phyloP scores from a whole-genome alignment of 352 stramenopile species.

The Phytophthora megakarya region DNA sequence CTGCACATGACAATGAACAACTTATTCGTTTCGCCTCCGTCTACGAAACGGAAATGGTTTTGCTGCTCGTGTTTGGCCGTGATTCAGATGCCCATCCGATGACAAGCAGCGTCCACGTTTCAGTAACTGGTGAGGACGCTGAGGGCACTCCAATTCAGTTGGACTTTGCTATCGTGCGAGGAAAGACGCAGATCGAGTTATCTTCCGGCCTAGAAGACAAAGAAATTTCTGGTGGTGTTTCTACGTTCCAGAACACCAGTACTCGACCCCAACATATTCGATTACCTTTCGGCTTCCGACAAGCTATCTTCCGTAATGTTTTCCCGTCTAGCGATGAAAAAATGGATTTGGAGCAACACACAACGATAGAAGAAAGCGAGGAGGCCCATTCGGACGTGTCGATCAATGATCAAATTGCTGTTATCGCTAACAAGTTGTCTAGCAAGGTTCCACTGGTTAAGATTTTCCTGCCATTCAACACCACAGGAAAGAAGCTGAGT shows the following conservation, averaged over 20 bases:
- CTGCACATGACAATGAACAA: conserved; percentile 67
- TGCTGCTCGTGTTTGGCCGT: conserved; percentile 82
- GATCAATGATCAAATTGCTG: conserved; percentile 1
- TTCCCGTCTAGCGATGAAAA: conserved; percentile 16
- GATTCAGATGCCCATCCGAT: conserved; percentile 60
- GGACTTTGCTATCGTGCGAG: conserved; percentile 66
- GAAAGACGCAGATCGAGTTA: conserved; percentile 41
- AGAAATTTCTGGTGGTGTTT: conserved; percentile 44
- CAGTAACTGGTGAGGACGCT: conserved; percentile 48
- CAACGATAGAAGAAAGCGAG: background rate
- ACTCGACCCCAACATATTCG: conserved; percentile 61
- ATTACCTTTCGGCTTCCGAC: conserved; percentile 68
- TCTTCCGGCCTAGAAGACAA: conserved; percentile 6
- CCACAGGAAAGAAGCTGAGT: conserved; percentile 66
- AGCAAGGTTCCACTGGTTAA: conserved; percentile 43
- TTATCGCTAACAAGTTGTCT: conserved; percentile 15
- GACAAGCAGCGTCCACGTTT: conserved; percentile 61
- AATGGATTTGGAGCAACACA: background rate
- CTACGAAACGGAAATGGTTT: conserved; percentile 74
- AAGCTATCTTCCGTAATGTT: conserved; percentile 51
- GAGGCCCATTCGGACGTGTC: background rate
- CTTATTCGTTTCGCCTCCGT: conserved; percentile 77
- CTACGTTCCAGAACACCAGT: conserved; percentile 71
- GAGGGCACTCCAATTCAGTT: conserved; percentile 43
- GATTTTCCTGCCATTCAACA: conserved; percentile 71